Evolutionary conservation across 2,329 filamentous ascomycete genomes (phyloP), one percentile per base, ranked within the genome.

Genomic region (Colletotrichum neosansevieriae): DNA sequence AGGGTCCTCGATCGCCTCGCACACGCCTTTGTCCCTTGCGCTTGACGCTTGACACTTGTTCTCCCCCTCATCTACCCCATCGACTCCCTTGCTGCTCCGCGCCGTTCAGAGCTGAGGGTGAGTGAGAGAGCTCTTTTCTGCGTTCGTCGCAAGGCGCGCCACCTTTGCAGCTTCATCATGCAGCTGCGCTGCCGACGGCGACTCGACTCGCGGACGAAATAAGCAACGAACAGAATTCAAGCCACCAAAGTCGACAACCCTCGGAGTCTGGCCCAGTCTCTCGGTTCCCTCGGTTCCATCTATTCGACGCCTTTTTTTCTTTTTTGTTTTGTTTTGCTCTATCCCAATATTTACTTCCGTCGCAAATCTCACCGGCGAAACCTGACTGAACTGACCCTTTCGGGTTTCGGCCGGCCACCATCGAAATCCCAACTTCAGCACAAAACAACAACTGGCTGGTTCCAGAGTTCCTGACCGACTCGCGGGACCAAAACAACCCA

Each of bases 21-120:
- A 38, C 17, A 44, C 53, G 24, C 53, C 61, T 59, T 58, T 53
- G 60, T 53, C 64, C 53, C 60, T 47, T 58, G 57, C 57, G 47
- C 45, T 29, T 17, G 29, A 53, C 29, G 49, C 49, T 36, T 34
- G 49, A 34, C 44, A 19, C 44, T 51, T 38, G 42, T 36, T 54
- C 51, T 40, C 51, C 64, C 34, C 54, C 64, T 24, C 53, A 29
- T 21, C 58, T 38, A 15, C 54, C 64, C 17, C 53, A 19, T 21
- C 58, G 21, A 15, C 50, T 53, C 51, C 51, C 51, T 29, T 67
- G 29, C 60, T 49, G 49, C 44, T 49, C 60, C 53, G 38, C 53
- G 53, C 38, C 64, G 29, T 38, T 19, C 29, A 34, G 47, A 45
- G 29, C n/a, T 9, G 29, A 29, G 29, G 7, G 29, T 5, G 29